Percentiles rank a stretch among this genome's conserved stretches.
These are phyloP conservation scores for Canavalia gladiata DNA, from an alignment of 306 rosid species.

Conservation along the genomic window DNA sequence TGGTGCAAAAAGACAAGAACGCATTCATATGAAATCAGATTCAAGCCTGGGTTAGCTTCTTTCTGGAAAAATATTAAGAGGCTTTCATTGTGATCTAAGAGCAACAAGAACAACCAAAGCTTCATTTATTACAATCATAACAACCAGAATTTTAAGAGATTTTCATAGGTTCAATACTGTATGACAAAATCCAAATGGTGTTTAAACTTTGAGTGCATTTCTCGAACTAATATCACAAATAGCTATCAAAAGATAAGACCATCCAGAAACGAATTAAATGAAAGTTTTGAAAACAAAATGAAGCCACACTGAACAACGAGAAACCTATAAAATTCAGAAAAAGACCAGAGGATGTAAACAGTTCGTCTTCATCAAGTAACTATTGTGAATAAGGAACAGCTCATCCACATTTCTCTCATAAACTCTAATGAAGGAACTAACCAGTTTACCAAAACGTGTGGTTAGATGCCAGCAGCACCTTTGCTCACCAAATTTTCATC, in stretches of 20 bases:
- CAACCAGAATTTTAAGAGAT: not conserved
- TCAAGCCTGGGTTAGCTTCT: not conserved
- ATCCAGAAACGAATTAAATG: not conserved
- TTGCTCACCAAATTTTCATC: not conserved
- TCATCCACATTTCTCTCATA: too few species aligned
- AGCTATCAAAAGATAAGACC: too few species aligned
- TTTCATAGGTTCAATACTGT: not conserved
- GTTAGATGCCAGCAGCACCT: not conserved
- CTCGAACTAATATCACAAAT: not conserved
- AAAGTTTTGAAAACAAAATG: not conserved
- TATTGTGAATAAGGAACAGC: too few species aligned
- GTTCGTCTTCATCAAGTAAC: not conserved
- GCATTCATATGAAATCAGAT: conserved; percentile 10
- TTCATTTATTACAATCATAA: not conserved
- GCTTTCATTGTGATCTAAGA: too few species aligned
- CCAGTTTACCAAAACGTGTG: not conserved
- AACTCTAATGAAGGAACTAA: not conserved
- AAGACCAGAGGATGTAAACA: not conserved
- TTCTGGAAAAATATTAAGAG: too few species aligned
- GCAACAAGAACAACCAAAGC: too few species aligned
- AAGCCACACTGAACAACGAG: not conserved
- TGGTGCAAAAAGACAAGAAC: conserved; percentile 5
- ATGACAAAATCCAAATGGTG: conserved; percentile 19
- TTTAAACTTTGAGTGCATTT: not conserved
- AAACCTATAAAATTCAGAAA: conserved; percentile 4